Conservation (phyloP, 78 protist species). For the Tieghemostelium lacteum region DNA sequence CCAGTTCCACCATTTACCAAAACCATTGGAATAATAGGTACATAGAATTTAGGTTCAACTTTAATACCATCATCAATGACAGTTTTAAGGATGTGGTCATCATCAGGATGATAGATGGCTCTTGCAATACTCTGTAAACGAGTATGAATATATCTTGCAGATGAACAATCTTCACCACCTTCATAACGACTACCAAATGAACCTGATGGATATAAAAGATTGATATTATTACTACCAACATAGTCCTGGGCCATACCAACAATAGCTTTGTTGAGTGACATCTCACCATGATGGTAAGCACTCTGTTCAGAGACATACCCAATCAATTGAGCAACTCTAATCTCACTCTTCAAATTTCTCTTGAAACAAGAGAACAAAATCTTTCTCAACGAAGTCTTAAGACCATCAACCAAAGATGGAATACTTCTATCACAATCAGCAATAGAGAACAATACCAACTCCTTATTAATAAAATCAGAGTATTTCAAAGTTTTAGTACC, state of each 20-base stretch:
- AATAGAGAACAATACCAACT: constrained; percentile 95
- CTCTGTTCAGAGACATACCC: constrained; percentile 87
- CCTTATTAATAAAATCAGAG: constrained; percentile 85
- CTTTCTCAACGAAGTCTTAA: constrained; percentile 99
- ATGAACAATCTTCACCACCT: constrained; percentile 98
- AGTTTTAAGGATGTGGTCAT: constrained; percentile 50
- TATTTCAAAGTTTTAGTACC: constrained; percentile 40
- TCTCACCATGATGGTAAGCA: constrained; percentile 99
- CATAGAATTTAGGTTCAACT: constrained; percentile 80
- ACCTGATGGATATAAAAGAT: constrained; percentile 94
- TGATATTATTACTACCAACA: constrained; percentile 98
- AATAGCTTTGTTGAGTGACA: constrained; percentile 91
- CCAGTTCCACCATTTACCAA: constrained; percentile 97
- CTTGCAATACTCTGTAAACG: constrained; percentile 88
- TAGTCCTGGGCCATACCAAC: constrained; percentile 97
- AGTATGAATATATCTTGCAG: constrained; percentile 98
- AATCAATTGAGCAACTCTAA: constrained; percentile 89
- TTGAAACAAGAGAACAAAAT: constrained; percentile 97
- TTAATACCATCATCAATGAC: constrained; percentile 96
- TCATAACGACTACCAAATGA: constrained; percentile 97
- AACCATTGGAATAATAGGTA: constrained; percentile 97
- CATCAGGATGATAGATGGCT: constrained; percentile 83
- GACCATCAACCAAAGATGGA: constrained; percentile 98
- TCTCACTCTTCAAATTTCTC: constrained; percentile 93
- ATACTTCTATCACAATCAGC: constrained; percentile 96